Evolutionary conservation across 805 yeast genomes (phyloP), one percentile per base, ranked within the genome.

Genomic region (Saccharomyces paradoxus): DNA sequence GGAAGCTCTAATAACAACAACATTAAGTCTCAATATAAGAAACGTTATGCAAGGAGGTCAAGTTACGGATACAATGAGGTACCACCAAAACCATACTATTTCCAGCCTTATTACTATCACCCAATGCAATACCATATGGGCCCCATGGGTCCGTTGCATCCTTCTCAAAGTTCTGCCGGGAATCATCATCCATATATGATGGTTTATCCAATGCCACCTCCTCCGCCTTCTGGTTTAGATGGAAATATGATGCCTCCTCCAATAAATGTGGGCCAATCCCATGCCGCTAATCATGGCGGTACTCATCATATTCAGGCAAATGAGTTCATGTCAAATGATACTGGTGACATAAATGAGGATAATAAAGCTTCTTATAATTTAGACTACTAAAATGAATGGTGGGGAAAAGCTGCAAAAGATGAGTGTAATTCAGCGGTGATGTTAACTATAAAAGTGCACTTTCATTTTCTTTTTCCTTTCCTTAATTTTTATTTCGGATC

Each of bases 131-230:
- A 64, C 50, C 64, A 63, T 24, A 57, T 65, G 56, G 60, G 58
- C 32, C 65, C 67, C 13, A 55, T 63, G 59, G 60, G 57, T 21
- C 58, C 66, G 29, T 52, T 56, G 37, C 59, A 55, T 29, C 57
- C 63, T 21, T 53, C 63, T 13, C 63, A 59, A 22, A 50, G 51
- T 2, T 52, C 61, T 2, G 52, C 60, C 1, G 56, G 58, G 2
- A 59, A 55, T 49, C 54, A 32, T 49, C 66, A 60, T 21, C 64
- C 71, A 10, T 65, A 63, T 46, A 63, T 66, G 65, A 67, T 67
- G 70, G 56, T 61, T 30, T 68, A 64, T 53, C 66, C 71, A 14
- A 56, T 67, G 53, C 68, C 70, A 9, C 70, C 69, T 44, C 64
- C 63, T 21, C 65, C 64, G 22, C 62, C 66, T 8, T 56, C 56